Evolutionary conservation across 163 green algal species (phyloP).

Genomic region (Trebouxia gelatinosa): DNA sequence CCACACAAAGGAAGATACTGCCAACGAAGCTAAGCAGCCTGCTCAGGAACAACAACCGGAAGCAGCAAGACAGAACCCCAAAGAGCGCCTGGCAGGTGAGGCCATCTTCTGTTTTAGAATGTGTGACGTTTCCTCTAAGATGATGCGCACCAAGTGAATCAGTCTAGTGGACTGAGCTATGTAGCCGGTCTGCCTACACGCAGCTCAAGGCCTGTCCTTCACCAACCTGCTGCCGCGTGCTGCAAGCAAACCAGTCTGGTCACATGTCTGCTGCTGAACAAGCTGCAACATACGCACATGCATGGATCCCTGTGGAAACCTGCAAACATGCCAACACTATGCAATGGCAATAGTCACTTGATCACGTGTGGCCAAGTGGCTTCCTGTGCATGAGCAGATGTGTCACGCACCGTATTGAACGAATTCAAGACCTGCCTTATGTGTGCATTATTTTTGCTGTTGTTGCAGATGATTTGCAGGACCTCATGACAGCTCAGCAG

Average conservation of each 20-base stretch:
- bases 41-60: too few relatives aligned
- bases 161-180: neutral
- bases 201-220: too few relatives aligned
- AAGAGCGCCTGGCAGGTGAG: slow-evolving; percentile 15
- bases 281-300: neutral
- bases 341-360: neutral
- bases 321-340: neutral
- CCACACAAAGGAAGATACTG: too few relatives aligned
- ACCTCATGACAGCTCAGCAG: slow-evolving; percentile 6
- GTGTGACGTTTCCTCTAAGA: neutral
- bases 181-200: too few relatives aligned
- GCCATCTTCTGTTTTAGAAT: neutral
- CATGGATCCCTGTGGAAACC: neutral
- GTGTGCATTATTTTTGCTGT: neutral
- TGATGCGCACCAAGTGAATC: neutral
- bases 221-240: neutral
- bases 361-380: neutral
- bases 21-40: too few relatives aligned
- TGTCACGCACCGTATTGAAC: too few relatives aligned
- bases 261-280: neutral
- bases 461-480: slow-evolving; percentile 14
- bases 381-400: too few relatives aligned
- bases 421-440: too few relatives aligned
- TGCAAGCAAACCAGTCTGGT: neutral
- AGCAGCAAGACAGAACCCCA: too few relatives aligned